Evolutionary conservation across 225 moss, liverwort and hornwort species (phyloP), one percentile per base, ranked within the genome.

Genomic region (Polytrichum formosum): DNA sequence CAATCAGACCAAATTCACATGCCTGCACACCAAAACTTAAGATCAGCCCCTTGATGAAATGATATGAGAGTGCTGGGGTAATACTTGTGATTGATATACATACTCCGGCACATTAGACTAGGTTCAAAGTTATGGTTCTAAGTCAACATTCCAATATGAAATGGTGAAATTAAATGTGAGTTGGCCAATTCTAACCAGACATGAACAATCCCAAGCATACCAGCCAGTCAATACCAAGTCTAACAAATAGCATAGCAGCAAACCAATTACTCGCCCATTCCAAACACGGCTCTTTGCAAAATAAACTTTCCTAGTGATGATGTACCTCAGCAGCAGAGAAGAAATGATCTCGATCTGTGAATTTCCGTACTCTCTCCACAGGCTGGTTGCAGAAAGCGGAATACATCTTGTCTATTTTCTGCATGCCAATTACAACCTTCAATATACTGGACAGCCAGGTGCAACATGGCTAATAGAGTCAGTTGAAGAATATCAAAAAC

Each of bases 361-460:
- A 92, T 61, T 83, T 86, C 53, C 87, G 91, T 59, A 91, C 92
- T 82, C 90, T 91, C 80, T 90, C 91, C 54, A 91, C 29, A 28
- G 92, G 90, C 78, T 92, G 91, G 33, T 86, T 80, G 68, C 92
- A 90, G 67, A 92, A 92, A 21, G 83, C 77, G 20, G 92, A 79
- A 73, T 89, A 92, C 95, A 95, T 95, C 81, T 95, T 90, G 77
- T 92, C 92, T 82, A 90, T 73, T 82, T 95, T 92, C 90, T 91
- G 86, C 78, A 67, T 10, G 77, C 5, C 67, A 20, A 22, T 20
- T 16, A 26, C 20, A 7, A 26, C 46, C 46, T 56, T 56, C 27
- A 69, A 20, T 29, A 69, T 67, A 46, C 10, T 46, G 46, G 46
- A 46, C 46, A 46, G 46, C 46, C 46, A 46, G 3, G 46, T 46